Evolutionary conservation across 2,329 filamentous ascomycete genomes (phyloP), one percentile per base, ranked within the genome.

Genomic region (Coniochaeta ligniaria): DNA sequence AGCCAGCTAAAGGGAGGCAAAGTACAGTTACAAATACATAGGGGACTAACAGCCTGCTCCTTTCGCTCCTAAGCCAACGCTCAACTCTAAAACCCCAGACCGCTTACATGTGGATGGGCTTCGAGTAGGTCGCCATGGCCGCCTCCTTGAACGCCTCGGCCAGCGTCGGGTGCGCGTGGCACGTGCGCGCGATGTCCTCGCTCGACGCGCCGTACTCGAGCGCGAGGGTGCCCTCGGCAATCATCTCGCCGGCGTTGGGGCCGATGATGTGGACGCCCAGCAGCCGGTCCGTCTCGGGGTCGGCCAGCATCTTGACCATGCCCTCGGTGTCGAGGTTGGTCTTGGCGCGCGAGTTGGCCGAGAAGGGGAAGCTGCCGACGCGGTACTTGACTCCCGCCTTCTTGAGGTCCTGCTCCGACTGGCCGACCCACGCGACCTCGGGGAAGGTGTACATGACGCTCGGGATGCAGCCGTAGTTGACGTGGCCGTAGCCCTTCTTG

Each of bases 401-500:
- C 85, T 98, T 97, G 66, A 99, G 83, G 69, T 99, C 95, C 74
- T 94, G 90, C 82, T 99, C 95, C 75, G 88, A 97, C 82, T 97
- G 93, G 62, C 95, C 95, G 55, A 99, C 95, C 95, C 95, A 99
- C 38, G 95, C 92, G 66, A 98, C 95, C 78, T 99, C 95, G 36
- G 95, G 95, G 80, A 97, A 89, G 12, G 95, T 98, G 85, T 99
- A 99, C 95, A 99, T 99, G 79, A 99, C 95, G 36, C 91, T 95
- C 66, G 95, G 95, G 73, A 99, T 99, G 76, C 90, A 91, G 71
- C 87, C 91, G 80, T 99, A 99, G 88, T 99, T 99, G 79, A 99
- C 95, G 78, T 99, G 95, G 62, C 95, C 95, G 77, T 96, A 90
- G 66, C 92, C 92, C 83, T 98, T 98, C 81, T 91, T 94, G 78